These are phyloP conservation scores for Aspergillus cristatus DNA, from an alignment of 495 filamentous ascomycete genomes.

Conservation along the genomic window DNA sequence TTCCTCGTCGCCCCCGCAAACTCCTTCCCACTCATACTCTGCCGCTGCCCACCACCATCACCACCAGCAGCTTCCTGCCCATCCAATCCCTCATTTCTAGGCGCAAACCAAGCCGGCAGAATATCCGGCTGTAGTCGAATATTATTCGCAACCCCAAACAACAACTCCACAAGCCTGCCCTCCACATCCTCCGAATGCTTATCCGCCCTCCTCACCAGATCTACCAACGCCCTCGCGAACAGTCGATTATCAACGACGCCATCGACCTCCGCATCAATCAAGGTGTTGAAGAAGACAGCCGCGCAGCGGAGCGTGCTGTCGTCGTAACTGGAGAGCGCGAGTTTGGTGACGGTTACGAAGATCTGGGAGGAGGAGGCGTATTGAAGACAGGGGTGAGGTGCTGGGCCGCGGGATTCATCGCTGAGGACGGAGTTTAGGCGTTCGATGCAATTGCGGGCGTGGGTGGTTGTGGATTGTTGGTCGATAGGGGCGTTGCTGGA, in stretches of 20 bases:
- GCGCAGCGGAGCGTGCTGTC: conserved; percentile 72
- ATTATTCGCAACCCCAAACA: conserved; percentile 92
- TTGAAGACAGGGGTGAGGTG: conserved; percentile 79
- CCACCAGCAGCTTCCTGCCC: conserved; percentile 17
- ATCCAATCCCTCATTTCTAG: conserved; percentile 21
- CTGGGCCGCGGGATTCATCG: conserved; percentile 79
- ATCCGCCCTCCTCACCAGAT: conserved; percentile 50
- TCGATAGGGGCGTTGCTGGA: conserved; percentile 44
- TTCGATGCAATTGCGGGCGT: conserved; percentile 48
- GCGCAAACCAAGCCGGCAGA: conserved; percentile 77
- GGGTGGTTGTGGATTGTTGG: conserved; percentile 39
- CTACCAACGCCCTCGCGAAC: conserved; percentile 78
- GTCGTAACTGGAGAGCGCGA: conserved; percentile 69
- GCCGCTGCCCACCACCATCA: conserved; percentile 18
- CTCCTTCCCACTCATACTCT: conserved; percentile 43
- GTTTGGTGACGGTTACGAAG: conserved; percentile 76
- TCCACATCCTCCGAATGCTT: conserved; percentile 68
- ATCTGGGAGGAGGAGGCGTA: conserved; percentile 78
- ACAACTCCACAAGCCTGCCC: conserved; percentile 74
- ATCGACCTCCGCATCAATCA: conserved; percentile 94
- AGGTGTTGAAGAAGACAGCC: conserved; percentile 74
- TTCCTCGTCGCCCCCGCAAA: conserved; percentile 83
- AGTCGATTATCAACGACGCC: conserved; percentile 75
- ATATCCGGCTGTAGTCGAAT: conserved; percentile 81
- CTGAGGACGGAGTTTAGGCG: conserved; percentile 68